A percentile compares a stretch with the other conserved stretches of the same genome.
These are phyloP conservation scores for Fragaria ananassa DNA, from an alignment of 306 rosid species.

Conservation along the genomic window DNA sequence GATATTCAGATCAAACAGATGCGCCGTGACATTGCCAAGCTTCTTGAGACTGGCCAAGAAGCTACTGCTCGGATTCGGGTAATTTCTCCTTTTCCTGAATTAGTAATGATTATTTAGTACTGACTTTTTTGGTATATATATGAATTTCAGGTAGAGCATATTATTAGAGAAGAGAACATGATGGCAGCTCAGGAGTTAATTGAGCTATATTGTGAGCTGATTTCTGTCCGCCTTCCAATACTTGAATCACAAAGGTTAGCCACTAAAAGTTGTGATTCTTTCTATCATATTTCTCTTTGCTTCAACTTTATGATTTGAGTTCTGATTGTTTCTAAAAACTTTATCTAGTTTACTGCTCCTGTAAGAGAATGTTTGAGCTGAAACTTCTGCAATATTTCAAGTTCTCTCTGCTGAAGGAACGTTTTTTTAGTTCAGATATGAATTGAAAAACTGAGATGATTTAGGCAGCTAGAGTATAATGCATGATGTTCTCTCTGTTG, in stretches of 20 bases:
- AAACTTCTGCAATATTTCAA: background rate
- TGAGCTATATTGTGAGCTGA: constrained; percentile 81
- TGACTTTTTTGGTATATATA: constrained; percentile 4
- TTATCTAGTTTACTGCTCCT: background rate
- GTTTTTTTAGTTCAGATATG: background rate
- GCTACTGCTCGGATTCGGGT: constrained; percentile 98
- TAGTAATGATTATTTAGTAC: background rate
- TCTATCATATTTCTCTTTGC: constrained; percentile 6
- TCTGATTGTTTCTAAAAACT: background rate
- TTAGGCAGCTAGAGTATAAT: background rate
- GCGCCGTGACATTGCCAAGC: constrained; percentile 95
- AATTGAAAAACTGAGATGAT: background rate
- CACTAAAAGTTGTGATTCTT: background rate
- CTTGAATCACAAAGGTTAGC: constrained; percentile 78
- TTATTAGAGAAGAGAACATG: constrained; percentile 93
- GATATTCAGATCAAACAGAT: constrained; percentile 84
- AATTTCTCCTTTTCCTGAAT: background rate
- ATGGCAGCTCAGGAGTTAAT: constrained; percentile 97
- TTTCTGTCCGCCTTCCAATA: constrained; percentile 83
- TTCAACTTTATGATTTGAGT: background rate
- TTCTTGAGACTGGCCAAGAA: constrained; percentile 97
- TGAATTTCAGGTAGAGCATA: constrained; percentile 81
- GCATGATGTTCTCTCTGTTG: background rate
- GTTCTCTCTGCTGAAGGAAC: background rate
- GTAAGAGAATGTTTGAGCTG: background rate